Evolutionary conservation across 345 rosid genomes (phyloP).

Genomic region (Stellera chamaejasme): DNA sequence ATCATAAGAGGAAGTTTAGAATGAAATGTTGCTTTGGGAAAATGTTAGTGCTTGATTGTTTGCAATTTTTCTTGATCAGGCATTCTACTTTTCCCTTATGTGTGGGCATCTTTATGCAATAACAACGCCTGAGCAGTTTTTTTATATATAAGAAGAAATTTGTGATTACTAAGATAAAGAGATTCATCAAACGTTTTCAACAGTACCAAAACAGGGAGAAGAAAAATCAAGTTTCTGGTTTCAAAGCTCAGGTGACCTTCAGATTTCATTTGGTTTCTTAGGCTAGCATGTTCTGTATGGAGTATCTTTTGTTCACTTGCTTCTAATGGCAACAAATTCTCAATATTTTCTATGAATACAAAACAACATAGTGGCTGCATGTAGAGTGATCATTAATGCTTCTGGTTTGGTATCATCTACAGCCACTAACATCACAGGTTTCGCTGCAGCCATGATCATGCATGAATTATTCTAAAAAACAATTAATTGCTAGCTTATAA

Average conservation of each 20-base stretch:
- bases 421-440: constrained; percentile 39
- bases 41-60: constrained; percentile 20
- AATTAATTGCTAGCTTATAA: too few species aligned
- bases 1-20: constrained; percentile 62
- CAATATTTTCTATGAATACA: too few species aligned
- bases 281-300: too few species aligned
- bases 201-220: constrained; percentile 40
- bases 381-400: too few species aligned
- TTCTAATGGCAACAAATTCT: too few species aligned
- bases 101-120: constrained; percentile 23
- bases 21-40: constrained; percentile 70
- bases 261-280: constrained; percentile 1
- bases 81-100: not conserved
- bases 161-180: constrained; percentile 50
- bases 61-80: too few species aligned
- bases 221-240: constrained; percentile 68
- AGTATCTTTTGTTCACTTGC: too few species aligned
- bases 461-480: too few species aligned
- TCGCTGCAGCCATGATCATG: constrained; percentile 11
- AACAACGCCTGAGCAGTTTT: constrained; percentile 84
- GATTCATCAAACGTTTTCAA: constrained; percentile 56
- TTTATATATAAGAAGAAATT: constrained; percentile 81
- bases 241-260: constrained; percentile 71
- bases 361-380: too few species aligned
- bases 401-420: too few species aligned